Evolutionary conservation across 2,329 filamentous ascomycete species (phyloP), one percentile per base, ranked within the genome.

Genomic region (Trichophyton schoenleinii): DNA sequence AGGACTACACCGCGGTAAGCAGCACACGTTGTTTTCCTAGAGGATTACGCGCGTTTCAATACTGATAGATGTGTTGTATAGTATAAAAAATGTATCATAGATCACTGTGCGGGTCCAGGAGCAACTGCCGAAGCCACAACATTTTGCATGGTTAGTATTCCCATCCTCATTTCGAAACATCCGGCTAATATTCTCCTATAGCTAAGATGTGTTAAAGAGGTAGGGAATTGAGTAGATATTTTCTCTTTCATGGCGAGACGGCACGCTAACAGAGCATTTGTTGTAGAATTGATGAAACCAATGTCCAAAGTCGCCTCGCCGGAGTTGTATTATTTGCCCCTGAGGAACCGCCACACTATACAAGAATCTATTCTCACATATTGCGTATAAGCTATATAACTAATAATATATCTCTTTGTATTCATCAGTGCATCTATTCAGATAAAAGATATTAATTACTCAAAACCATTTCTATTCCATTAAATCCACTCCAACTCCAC

Each of bases 401-500:
- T 38, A 38, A 13, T 13, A 38, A 9, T 22, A 25, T 20, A 52
- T 11, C 20, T 9, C 22, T 11, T 52, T 15, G 20, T 22, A 28
- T 36, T 7, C 52, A 20, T 13, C 13, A 36, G n/a, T 55, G 28
- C 28, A 55, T 55, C 18, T 55, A 7, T 18, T 52, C 3, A 52
- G 9, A 34, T 6, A 55, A 34, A 34, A 28, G 28, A 55, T 13
- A 36, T 55, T 31, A 28, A n/a, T 9, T 36, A 36, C 18, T 36
- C 15, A 20, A 55, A n/a, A 1, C 52, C 13, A 25, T 59, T 22
- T 34, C 28, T 58, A 58, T 13, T 25, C 73, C 68, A 86, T 74
- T 67, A 91, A 72, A 75, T 95, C 86, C 61, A 99, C 83, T 0
- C 87, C 88, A n/a, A 97, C 92, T 0, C 80, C 81, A 63, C 76